Evolutionary conservation across 306 rosid species (phyloP).

Genomic region (Datisca glomerata): DNA sequence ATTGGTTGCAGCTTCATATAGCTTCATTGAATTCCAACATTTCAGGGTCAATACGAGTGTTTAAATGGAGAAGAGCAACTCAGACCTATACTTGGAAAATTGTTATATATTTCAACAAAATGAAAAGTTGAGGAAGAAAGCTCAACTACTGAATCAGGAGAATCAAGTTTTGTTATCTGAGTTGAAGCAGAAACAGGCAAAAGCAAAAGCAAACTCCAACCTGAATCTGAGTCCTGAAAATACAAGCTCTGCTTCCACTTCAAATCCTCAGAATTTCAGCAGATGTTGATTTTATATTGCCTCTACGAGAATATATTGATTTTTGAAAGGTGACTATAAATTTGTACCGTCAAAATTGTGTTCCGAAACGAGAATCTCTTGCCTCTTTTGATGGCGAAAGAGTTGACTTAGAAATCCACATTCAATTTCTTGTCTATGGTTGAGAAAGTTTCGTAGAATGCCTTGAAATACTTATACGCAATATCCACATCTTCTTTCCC

Average conservation of each 20-base stretch:
- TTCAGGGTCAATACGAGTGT: too few species aligned
- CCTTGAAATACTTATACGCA: conserved; percentile 88
- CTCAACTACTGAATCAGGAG: conserved; percentile 24
- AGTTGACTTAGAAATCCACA: conserved; percentile 46
- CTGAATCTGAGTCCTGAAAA: conserved; percentile 4
- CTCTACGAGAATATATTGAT: too few species aligned
- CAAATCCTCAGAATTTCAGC: not conserved
- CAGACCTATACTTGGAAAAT: conserved; percentile 21
- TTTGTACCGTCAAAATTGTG: too few species aligned
- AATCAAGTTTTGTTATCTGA: conserved; percentile 20
- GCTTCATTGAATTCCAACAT: not conserved
- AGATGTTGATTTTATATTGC: too few species aligned
- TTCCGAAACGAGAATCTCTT: too few species aligned
- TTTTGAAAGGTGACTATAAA: too few species aligned
- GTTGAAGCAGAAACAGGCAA: conserved; percentile 16
- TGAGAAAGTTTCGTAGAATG: conserved; percentile 69
- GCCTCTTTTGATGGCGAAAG: too few species aligned
- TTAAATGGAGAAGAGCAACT: conserved; percentile 18
- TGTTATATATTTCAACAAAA: conserved; percentile 23
- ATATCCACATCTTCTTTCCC: conserved; percentile 86
- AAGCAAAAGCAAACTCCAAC: conserved; percentile 13
- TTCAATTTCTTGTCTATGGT: conserved; percentile 59
- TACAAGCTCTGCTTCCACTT: not conserved
- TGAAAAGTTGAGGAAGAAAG: too few species aligned
- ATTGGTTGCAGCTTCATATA: not conserved